These are phyloP conservation scores for Tuber calosporum DNA, from an alignment of 495 filamentous ascomycete species.

Conservation along the genomic window DNA sequence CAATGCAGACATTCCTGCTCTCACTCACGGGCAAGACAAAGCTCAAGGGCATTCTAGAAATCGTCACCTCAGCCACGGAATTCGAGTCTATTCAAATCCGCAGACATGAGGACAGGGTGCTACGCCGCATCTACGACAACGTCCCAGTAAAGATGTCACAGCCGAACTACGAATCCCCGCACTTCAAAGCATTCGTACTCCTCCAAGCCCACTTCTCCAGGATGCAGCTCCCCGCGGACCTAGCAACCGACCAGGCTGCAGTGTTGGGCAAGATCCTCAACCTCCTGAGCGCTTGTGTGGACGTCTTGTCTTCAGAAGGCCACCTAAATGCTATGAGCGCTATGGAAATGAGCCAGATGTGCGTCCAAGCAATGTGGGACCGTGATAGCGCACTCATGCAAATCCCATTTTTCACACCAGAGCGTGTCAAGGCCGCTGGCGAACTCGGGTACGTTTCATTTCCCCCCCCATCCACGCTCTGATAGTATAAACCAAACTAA, in stretches of 20 bases:
- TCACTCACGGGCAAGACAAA: slow-evolving; percentile 82
- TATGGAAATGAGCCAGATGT: slow-evolving; percentile 99
- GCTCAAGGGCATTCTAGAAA: slow-evolving; percentile 92
- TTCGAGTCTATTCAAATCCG: slow-evolving; percentile 93
- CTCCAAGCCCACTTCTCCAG: slow-evolving; percentile 96
- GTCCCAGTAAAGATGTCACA: slow-evolving; percentile 90
- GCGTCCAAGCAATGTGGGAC: slow-evolving; percentile 98
- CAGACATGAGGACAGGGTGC: slow-evolving; percentile 79
- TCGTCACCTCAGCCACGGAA: slow-evolving; percentile 92
- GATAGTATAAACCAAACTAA: slow-evolving; percentile 43
- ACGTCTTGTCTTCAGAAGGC: slow-evolving; percentile 91
- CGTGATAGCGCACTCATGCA: slow-evolving; percentile 94
- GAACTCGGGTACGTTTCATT: slow-evolving; percentile 59
- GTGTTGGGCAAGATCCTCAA: slow-evolving; percentile 80
- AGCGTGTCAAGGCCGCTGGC: slow-evolving; percentile 75
- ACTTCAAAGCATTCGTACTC: slow-evolving; percentile 96
- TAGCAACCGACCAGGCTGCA: slow-evolving; percentile 93
- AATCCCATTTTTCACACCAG: slow-evolving; percentile 85
- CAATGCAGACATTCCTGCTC: slow-evolving; percentile 99
- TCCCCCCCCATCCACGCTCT: background rate
- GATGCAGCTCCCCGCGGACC: slow-evolving; percentile 89
- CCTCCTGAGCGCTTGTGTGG: slow-evolving; percentile 82
- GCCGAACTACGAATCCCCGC: slow-evolving; percentile 78
- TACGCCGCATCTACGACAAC: slow-evolving; percentile 88
- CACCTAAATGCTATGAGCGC: slow-evolving; percentile 95